Evolutionary conservation across 208 protist species (phyloP).

Genomic region (Leishmania amazonensis): DNA sequence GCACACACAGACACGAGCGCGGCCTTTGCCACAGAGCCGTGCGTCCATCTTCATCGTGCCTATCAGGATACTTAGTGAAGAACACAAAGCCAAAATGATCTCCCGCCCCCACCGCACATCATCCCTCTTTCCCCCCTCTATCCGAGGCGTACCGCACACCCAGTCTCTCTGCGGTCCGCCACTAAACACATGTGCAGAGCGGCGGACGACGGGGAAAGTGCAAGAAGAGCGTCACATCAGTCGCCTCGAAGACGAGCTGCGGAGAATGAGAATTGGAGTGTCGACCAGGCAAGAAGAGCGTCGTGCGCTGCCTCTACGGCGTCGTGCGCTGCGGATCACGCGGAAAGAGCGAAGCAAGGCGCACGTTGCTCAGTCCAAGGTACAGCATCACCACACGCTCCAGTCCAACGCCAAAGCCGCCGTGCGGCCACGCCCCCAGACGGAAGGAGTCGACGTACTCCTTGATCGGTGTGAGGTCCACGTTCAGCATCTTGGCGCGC

Average conservation of each 20-base stretch:
- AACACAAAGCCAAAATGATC: background rate
- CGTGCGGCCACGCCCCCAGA: slow-evolving; percentile 98
- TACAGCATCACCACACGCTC: slow-evolving; percentile 99
- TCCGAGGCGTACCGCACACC: background rate
- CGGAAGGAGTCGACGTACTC: slow-evolving; percentile 99
- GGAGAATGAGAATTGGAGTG: background rate
- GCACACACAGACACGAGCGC: background rate
- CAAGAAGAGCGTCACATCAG: background rate
- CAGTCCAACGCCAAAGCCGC: slow-evolving; percentile 98
- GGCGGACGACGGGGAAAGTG: background rate
- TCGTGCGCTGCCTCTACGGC: slow-evolving; percentile 50
- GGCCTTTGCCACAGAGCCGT: background rate
- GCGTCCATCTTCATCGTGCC: no score
- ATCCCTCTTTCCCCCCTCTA: background rate
- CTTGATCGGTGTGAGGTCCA: slow-evolving; percentile 89
- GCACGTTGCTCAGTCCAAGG: slow-evolving; percentile 98
- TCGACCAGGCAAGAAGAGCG: background rate
- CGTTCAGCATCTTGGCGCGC: slow-evolving; percentile 74
- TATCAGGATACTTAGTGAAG: background rate
- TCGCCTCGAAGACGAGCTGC: background rate
- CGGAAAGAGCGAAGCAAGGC: slow-evolving; percentile 98
- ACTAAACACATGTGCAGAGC: background rate
- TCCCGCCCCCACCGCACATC: background rate
- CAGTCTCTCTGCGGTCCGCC: background rate
- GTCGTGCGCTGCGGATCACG: slow-evolving; percentile 97